Base-by-base conservation (phyloP, 2,329 filamentous ascomycete genomes). In the Diaporthe sp. region DNA sequence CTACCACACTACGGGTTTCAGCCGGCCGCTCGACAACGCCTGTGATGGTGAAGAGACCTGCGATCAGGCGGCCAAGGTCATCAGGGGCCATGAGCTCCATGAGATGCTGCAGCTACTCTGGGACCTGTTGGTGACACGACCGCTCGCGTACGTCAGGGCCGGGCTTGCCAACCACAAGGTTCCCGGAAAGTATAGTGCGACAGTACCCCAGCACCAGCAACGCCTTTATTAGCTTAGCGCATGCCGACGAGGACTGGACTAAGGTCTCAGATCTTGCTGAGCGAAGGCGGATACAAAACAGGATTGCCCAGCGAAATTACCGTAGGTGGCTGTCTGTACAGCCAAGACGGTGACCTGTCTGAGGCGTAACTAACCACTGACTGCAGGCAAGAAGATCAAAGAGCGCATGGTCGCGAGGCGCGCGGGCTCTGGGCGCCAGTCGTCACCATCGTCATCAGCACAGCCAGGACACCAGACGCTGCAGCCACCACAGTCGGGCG, bases 231-330 rank as follows among this genome's bases (percentile, higher is more conserved):
- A 94, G 94, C 81, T 97, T 95, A 78, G 96, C 96, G 80, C 97
- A 98, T 84, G 94, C 96, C 73, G 96, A 98, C 82, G 96, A 98
- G 87, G 96, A 98, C 87, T 98, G 96, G 96, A 98, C 96, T 83
- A 98, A 98, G 91, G 98, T 98, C 84, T 98, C 96, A 75, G 96
- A 98, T 85, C 92, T 98, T 76, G 96, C 96, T 70, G 96, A 98
- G 87, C 93, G 97, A 82, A 90, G 96, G 81, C 92, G 96, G 83
- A 98, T 98, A 87, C 96, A 98, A 87, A 98, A 98, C 87, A 93
- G 96, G 80, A 98, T 98, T 89, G 96, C 96, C 79, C 96, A 98
- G 87, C 93, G 96, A 81, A 98, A 98, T 88, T 98, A 98, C 88
- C 95, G 95, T 98, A 89, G 53, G 84, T 85, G 76, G 73, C 17